phyloP scores from a whole-genome alignment of 192 early-diverging fungal species.

The Entomortierella parvispora region DNA sequence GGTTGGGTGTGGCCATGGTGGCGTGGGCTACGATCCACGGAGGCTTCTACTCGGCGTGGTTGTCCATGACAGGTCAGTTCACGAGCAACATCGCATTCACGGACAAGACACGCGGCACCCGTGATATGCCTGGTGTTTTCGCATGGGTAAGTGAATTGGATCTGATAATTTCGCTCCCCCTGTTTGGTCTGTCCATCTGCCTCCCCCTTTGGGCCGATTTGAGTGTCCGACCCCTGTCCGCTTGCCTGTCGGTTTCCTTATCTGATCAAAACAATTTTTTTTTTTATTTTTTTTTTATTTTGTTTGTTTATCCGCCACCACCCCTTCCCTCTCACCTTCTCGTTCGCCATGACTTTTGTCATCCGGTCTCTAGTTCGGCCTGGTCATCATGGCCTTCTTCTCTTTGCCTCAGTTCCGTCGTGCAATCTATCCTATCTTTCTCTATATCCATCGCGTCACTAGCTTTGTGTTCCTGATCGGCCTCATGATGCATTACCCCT shows the following conservation, averaged over 20 bases:
- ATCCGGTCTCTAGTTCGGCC: conserved; percentile 21
- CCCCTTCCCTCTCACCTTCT: neutral
- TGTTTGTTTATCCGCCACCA: neutral
- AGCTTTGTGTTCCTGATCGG: conserved; percentile 41
- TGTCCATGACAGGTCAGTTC: conserved; percentile 17
- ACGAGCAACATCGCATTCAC: conserved; percentile 32
- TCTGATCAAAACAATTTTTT: neutral
- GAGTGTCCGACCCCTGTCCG: no score
- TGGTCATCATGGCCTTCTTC: conserved; percentile 27
- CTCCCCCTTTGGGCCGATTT: no score
- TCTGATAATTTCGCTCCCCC: no score
- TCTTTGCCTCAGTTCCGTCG: conserved; percentile 38
- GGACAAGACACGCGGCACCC: conserved; percentile 35
- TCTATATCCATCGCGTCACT: conserved; percentile 36
- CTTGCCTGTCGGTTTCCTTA: no score
- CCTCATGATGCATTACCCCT: conserved; percentile 51
- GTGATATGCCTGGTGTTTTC: conserved; percentile 49
- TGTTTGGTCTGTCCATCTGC: no score
- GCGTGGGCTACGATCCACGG: conserved; percentile 30
- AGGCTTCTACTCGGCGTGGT: conserved; percentile 16
- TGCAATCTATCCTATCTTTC: conserved; percentile 30
- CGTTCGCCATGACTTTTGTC: neutral
- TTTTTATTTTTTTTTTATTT: neutral
- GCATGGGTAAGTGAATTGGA: conserved; percentile 27
- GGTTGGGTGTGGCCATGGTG: conserved; percentile 40